These are phyloP conservation scores for Cutaneotrichosporon cutaneum DNA, from an alignment of 1,284 basidiomycete species.

Conservation along the genomic window DNA sequence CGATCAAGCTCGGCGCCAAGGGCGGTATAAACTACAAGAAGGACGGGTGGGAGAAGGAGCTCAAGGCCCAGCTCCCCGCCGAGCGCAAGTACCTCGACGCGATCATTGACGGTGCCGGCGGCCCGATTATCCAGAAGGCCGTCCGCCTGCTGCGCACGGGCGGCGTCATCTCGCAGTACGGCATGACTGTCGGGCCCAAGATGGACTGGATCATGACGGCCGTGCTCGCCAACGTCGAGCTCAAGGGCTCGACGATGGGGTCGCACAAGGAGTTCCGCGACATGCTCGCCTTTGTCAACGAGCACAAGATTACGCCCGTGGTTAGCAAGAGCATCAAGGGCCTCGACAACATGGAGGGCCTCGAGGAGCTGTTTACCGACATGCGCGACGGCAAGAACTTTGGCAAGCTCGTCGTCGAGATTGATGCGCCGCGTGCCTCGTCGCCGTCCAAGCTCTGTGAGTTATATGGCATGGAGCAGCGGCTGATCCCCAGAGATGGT, in stretches of 20 bases:
- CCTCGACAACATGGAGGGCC: constrained; percentile 15
- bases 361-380: constrained; percentile 20
- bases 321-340: constrained; percentile 12
- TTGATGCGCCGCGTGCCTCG: constrained; percentile 9
- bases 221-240: constrained; percentile 26
- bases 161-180: constrained; percentile 26
- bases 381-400: constrained; percentile 23
- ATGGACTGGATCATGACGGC: constrained; percentile 26
- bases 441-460: constrained; percentile 19
- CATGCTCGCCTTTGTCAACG: constrained; percentile 19
- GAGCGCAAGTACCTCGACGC: constrained; percentile 24
- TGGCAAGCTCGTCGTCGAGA: constrained; percentile 26
- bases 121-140: constrained; percentile 19
- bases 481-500: background rate
- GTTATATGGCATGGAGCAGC: background rate
- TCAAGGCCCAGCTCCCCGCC: constrained; percentile 23
- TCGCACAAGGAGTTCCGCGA: constrained; percentile 23
- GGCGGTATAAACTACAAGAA: constrained; percentile 23
- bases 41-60: constrained; percentile 24
- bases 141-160: constrained; percentile 20
- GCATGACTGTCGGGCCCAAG: constrained; percentile 26
- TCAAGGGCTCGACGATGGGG: constrained; percentile 23
- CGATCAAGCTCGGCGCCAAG: constrained; percentile 20
- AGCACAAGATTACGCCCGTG: constrained; percentile 22
- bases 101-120: constrained; percentile 24